phyloP scores from a whole-genome alignment of 2,329 filamentous ascomycete species.

The Mycosphaerella arachidis region DNA sequence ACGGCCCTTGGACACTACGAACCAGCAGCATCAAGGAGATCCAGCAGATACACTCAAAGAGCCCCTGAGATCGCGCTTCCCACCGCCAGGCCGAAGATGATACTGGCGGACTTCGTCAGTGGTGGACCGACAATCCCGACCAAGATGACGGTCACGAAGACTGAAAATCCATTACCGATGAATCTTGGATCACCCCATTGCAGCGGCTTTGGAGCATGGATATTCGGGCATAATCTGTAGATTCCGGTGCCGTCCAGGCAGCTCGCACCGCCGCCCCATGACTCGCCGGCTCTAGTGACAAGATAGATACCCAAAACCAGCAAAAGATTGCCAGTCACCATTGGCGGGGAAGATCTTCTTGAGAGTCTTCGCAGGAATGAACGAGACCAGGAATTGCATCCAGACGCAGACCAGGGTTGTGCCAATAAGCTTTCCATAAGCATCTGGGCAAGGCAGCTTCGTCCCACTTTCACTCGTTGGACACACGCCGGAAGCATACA shows the following conservation, averaged over 20 bases:
- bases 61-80: conserved; percentile 20
- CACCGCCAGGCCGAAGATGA: conserved; percentile 19
- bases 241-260: conserved; percentile 15
- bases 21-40: too few relatives aligned
- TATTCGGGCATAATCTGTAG: conserved; percentile 16
- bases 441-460: conserved; percentile 17
- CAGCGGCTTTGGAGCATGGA: conserved; percentile 14
- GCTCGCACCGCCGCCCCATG: conserved; percentile 18
- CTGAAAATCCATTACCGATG: conserved; percentile 19
- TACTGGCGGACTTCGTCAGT: conserved; percentile 18
- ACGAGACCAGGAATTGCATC: conserved; percentile 17
- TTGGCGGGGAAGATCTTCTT: conserved; percentile 18
- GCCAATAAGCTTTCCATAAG: conserved; percentile 16
- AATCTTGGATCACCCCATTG: conserved; percentile 19
- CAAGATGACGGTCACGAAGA: conserved; percentile 20
- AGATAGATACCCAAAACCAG: conserved; percentile 18
- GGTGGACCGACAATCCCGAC: conserved; percentile 19
- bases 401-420: conserved; percentile 17
- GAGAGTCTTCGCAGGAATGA: conserved; percentile 14
- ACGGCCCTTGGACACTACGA: too few relatives aligned
- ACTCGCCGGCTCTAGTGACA: conserved; percentile 16
- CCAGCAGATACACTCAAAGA: background rate
- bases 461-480: conserved; percentile 9
- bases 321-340: conserved; percentile 15
- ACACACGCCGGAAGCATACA: conserved; percentile 14